Percentiles rank a stretch among this genome's conserved stretches.
phyloP scores from a whole-genome alignment of 208 protist genomes.

The Leishmania turanica region DNA sequence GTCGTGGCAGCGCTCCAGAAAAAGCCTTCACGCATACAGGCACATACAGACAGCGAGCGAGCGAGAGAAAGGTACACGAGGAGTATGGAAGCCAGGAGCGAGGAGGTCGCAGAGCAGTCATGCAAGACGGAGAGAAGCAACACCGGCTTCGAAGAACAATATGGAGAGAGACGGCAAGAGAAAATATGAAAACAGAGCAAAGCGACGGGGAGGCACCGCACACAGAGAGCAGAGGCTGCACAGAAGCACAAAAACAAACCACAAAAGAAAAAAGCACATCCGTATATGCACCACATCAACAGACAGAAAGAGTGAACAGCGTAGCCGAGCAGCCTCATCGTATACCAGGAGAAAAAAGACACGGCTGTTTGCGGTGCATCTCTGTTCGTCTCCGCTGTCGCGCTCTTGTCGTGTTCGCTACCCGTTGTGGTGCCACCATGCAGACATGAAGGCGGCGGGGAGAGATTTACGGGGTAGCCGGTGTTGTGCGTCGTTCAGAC shows the following conservation, averaged over 20 bases:
- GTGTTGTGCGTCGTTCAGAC: not conserved
- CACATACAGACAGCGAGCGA: not conserved
- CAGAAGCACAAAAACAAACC: not conserved
- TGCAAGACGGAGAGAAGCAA: not conserved
- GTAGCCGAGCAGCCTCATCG: not conserved
- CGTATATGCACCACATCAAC: not conserved
- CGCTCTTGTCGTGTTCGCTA: not conserved
- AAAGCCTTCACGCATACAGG: not conserved
- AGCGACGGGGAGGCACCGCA: not conserved
- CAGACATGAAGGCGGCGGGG: not conserved
- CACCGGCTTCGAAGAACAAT: not conserved
- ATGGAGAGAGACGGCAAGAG: constrained; percentile 6
- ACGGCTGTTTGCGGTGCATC: not conserved
- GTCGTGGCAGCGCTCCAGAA: not conserved
- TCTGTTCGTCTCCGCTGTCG: not conserved
- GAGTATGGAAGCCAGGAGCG: not conserved
- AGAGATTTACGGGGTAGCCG: not conserved
- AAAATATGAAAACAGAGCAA: not conserved
- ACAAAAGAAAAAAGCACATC: not conserved
- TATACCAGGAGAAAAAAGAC: not conserved
- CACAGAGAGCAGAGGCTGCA: not conserved
- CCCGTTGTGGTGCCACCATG: not conserved
- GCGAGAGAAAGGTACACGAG: not conserved
- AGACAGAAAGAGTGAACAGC: not conserved
- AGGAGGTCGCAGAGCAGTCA: not conserved